phyloP scores from a whole-genome alignment of 352 stramenopile genomes.

The Globisporangium solare region DNA sequence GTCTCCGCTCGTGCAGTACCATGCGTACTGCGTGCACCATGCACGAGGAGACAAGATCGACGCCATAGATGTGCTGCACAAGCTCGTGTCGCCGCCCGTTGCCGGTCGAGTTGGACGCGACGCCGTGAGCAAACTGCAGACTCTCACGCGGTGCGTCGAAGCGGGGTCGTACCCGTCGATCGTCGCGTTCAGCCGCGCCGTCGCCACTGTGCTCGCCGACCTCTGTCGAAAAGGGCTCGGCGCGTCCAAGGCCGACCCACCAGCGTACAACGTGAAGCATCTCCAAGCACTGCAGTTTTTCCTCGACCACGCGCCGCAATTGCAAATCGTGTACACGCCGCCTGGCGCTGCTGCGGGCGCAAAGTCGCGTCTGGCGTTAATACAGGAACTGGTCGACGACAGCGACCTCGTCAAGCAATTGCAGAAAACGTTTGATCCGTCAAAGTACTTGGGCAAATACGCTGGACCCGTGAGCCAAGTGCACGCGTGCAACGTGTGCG shows the following conservation, averaged over 20 bases:
- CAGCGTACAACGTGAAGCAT: constrained; percentile 53
- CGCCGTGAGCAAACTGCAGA: constrained; percentile 36
- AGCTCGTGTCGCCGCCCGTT: constrained; percentile 52
- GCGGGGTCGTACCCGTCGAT: constrained; percentile 33
- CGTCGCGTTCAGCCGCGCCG: constrained; percentile 31
- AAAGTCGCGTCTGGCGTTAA: neutral
- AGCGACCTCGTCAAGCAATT: constrained; percentile 43
- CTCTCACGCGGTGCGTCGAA: constrained; percentile 35
- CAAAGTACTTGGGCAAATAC: constrained; percentile 48
- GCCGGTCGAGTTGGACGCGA: constrained; percentile 45
- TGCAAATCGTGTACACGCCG: constrained; percentile 46
- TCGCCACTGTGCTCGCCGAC: constrained; percentile 39
- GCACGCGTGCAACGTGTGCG: constrained; percentile 56
- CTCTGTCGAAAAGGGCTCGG: constrained; percentile 50
- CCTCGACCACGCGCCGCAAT: constrained; percentile 55
- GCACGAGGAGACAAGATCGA: constrained; percentile 23
- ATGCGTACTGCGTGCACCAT: constrained; percentile 74
- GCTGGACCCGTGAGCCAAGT: constrained; percentile 51
- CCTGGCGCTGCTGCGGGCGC: constrained; percentile 14
- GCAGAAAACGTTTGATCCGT: constrained; percentile 50
- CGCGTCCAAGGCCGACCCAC: constrained; percentile 39
- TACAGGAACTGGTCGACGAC: constrained; percentile 31
- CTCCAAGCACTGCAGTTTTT: constrained; percentile 69
- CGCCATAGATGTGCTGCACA: constrained; percentile 38
- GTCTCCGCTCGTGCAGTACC: constrained; percentile 31